Percentiles rank a stretch among this genome's conserved stretches.
Evolutionary conservation across 2,329 filamentous ascomycete species (phyloP).

Genomic region (Fusarium sp.): DNA sequence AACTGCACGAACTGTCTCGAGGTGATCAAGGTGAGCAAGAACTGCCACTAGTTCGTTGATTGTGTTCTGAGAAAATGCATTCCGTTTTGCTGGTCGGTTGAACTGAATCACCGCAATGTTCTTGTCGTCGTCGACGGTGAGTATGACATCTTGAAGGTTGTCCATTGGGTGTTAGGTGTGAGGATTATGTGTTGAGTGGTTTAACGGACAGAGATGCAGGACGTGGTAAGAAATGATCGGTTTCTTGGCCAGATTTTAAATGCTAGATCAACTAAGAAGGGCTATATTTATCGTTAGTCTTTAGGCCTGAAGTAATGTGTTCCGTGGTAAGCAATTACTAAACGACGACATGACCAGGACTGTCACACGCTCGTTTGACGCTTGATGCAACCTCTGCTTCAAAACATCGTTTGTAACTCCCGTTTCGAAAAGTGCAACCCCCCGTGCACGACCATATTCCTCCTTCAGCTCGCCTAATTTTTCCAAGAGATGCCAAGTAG

Average conservation of each 20-base stretch:
- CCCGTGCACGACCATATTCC: not conserved
- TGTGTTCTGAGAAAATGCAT: constrained; percentile 31
- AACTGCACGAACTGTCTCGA: constrained; percentile 12
- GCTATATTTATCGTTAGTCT: not conserved
- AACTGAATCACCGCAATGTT: constrained; percentile 29
- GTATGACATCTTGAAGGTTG: constrained; percentile 24
- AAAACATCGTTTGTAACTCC: not conserved
- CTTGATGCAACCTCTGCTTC: not conserved
- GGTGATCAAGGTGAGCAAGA: constrained; percentile 21
- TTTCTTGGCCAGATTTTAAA: not conserved
- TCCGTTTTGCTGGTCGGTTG: constrained; percentile 33
- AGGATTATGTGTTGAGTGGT: not conserved
- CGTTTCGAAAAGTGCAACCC: not conserved
- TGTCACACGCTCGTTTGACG: not conserved
- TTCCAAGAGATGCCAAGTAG: not conserved
- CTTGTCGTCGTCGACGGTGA: not conserved
- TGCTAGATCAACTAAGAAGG: not conserved
- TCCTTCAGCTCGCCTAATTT: not conserved
- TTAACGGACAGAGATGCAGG: not conserved
- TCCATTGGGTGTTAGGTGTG: constrained; percentile 11
- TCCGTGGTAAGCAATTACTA: not conserved
- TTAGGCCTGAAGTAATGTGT: not conserved
- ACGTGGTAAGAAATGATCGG: not conserved
- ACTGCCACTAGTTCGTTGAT: constrained; percentile 24
- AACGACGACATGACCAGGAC: not conserved